Conservation (phyloP, 805 yeast species). For the Scheffersomyces lignosus region DNA sequence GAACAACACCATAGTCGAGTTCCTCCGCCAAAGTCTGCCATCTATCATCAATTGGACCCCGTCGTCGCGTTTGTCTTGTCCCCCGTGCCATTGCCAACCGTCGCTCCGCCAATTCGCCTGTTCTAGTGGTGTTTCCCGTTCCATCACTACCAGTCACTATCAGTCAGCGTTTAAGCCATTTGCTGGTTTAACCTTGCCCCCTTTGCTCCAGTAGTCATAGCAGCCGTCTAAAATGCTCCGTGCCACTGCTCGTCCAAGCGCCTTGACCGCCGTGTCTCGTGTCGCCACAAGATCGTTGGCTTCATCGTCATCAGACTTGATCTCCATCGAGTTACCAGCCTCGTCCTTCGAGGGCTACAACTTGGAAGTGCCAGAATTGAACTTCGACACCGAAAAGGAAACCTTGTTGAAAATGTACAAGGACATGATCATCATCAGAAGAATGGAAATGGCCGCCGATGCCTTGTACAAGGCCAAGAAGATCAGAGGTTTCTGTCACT, state of each 20-base stretch:
- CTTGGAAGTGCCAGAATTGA: conserved; percentile 65
- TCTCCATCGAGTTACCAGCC: conserved; percentile 66
- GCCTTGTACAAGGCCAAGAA: conserved; percentile 98
- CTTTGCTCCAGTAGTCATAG: neutral
- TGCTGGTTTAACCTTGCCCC: too few relatives aligned
- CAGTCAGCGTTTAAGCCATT: too few relatives aligned
- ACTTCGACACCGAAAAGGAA: conserved; percentile 77
- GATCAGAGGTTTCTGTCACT: conserved; percentile 98
- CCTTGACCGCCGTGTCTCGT: conserved; percentile 13
- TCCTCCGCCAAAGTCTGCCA: too few relatives aligned
- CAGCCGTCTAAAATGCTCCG: conserved; percentile 12
- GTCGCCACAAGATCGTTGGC: conserved; percentile 37
- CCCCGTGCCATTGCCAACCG: too few relatives aligned
- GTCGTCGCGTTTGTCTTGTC: too few relatives aligned
- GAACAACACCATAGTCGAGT: too few relatives aligned
- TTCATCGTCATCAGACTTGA: conserved; percentile 35
- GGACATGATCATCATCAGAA: conserved; percentile 90
- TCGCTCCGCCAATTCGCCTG: too few relatives aligned
- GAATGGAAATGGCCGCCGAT: conserved; percentile 99
- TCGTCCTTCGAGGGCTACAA: conserved; percentile 83
- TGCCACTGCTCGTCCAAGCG: conserved; percentile 15
- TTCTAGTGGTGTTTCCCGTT: too few relatives aligned
- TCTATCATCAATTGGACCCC: too few relatives aligned
- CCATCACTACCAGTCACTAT: too few relatives aligned
- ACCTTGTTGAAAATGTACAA: conserved; percentile 89